Evolutionary conservation across 257 asterid species (phyloP), one percentile per base, ranked within the genome.

Genomic region (Nicotiana tomentosiformis): DNA sequence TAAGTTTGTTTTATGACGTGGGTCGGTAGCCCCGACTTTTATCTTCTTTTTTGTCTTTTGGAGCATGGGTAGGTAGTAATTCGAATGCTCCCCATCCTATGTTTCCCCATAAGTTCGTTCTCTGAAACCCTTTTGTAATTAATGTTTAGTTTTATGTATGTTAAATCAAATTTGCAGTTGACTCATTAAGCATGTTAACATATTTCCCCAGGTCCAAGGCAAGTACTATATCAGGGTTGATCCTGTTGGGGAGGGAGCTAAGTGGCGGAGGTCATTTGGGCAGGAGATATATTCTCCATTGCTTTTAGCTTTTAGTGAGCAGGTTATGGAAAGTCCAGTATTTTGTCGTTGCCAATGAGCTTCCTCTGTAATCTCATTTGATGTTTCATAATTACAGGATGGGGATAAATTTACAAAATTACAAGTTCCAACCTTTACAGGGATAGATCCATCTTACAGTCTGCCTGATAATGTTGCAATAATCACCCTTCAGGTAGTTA

Each of bases 281-380:
- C 99, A 96, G 84, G 97, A 94, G 90, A 93, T 94, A 81, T 94
- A 96, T 89, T 96, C 99, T 6, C 99, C 99, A 1, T 90, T 96
- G 74, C 96, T 96, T 78, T 86, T 94, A 83, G 97, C 99, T 82
- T 96, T 96, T 87, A 65, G 92, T 7, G 97, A 93, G 88, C 94
- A 92, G 95, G 99, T 93, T 82, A 84, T 30, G 29, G 78, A 80
- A 77, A 80, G 20, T 65, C 78, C 76, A 32, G 10, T 70, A 79
- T 61, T 39, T 79, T 61, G 49, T 30, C 46, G 4, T 23, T 26
- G 26, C 23, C 5, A 23, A 61, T 72, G 83, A 10, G 39, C 17
- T 39, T 80, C 33, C 62, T 37, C 20, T 32, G 43, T 5, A 65
- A 65, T 84, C 80, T 37, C 29, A 78, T 70, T 65, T 62, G 66